phyloP scores from a whole-genome alignment of 805 yeast species.

The Scheffersomyces ergatensis region DNA sequence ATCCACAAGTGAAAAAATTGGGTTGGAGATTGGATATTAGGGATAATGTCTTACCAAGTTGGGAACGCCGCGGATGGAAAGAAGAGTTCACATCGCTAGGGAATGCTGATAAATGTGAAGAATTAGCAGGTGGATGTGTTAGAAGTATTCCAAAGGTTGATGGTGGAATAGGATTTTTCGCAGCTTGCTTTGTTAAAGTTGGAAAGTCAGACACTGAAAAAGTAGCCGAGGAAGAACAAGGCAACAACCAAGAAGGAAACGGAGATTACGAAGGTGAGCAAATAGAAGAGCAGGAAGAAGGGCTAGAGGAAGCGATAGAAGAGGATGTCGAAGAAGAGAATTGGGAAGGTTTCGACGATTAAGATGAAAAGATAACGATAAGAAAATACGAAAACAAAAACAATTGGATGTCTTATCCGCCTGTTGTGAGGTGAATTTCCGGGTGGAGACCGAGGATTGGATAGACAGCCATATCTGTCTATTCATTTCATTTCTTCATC shows the following conservation, averaged over 20 bases:
- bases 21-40: conserved; percentile 77
- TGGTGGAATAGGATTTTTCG: conserved; percentile 99
- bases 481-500: no score
- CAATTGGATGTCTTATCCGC: no score
- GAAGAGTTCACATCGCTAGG: conserved; percentile 60
- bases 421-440: no score
- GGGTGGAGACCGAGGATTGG: no score
- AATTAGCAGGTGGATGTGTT: conserved; percentile 80
- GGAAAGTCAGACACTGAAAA: neutral
- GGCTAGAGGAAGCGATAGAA: conserved; percentile 1
- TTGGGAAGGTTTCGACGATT: conserved; percentile 14
- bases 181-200: conserved; percentile 73
- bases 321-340: conserved; percentile 9
- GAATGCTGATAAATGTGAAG: conserved; percentile 36
- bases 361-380: no score
- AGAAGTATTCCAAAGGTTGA: conserved; percentile 83
- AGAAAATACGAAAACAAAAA: no score
- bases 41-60: conserved; percentile 66
- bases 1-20: conserved; percentile 53
- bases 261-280: neutral
- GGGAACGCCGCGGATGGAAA: conserved; percentile 83
- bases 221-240: neutral
- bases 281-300: conserved; percentile 1
- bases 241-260: conserved; percentile 1
- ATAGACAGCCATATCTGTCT: no score